A percentile compares a stretch with the other conserved stretches of the same genome.
phyloP scores from a whole-genome alignment of 306 rosid species.

The Pyrus betulifolia region DNA sequence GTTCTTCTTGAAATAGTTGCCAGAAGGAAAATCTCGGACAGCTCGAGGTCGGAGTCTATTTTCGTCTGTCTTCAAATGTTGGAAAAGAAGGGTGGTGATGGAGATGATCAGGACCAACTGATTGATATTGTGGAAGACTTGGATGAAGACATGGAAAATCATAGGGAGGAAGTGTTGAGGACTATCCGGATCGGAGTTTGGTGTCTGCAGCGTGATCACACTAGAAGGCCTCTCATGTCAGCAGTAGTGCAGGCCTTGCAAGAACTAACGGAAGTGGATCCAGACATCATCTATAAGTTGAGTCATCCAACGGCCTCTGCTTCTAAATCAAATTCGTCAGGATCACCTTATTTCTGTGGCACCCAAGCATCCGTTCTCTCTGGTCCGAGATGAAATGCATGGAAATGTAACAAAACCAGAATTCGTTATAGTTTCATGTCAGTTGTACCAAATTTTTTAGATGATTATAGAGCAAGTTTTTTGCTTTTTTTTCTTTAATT shows the following conservation, averaged over 20 bases:
- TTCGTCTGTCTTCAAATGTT: slow-evolving; percentile 2
- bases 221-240: neutral
- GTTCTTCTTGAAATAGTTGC: slow-evolving; percentile 11
- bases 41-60: neutral
- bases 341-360: neutral
- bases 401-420: too few relatives aligned
- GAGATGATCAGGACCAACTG: neutral
- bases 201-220: neutral
- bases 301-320: neutral
- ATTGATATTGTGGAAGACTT: neutral
- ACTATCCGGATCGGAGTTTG: neutral
- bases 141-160: neutral
- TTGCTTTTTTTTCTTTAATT: too few relatives aligned
- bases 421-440: too few relatives aligned
- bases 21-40: slow-evolving; percentile 4
- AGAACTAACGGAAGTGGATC: neutral
- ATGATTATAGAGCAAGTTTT: too few relatives aligned
- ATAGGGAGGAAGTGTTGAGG: neutral
- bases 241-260: neutral
- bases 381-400: neutral
- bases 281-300: neutral
- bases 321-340: neutral
- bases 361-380: neutral
- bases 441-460: too few relatives aligned
- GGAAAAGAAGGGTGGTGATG: slow-evolving; percentile 1